Conservation (phyloP, 768 basidiomycete genomes). For the Lactarius vividus region DNA sequence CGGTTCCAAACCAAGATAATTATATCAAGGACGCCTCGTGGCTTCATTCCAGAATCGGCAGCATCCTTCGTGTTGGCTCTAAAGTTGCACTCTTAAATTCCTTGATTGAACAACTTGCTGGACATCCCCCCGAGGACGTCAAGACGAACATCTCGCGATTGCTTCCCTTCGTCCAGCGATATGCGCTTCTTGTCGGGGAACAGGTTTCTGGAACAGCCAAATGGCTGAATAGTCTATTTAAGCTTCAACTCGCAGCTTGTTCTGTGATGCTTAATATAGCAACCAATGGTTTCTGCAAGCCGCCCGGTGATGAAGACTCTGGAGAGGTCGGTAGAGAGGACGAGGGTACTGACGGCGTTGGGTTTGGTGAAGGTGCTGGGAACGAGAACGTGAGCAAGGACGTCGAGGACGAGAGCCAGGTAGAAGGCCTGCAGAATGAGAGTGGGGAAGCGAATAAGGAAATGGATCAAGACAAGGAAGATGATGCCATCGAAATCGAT, state of each 20-base stretch:
- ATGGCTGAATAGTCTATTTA: conserved; percentile 80
- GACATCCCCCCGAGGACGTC: conserved; percentile 35
- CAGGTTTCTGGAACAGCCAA: conserved; percentile 55
- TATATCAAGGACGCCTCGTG: conserved; percentile 52
- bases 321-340: conserved; percentile 48
- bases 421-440: conserved; percentile 85
- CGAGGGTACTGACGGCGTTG: conserved; percentile 63
- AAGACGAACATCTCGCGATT: conserved; percentile 42
- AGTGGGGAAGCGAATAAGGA: conserved; percentile 30
- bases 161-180: conserved; percentile 75
- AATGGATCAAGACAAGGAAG: conserved; percentile 43
- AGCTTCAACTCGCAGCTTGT: conserved; percentile 75
- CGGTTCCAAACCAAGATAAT: conserved; percentile 41
- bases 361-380: conserved; percentile 86
- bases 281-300: conserved; percentile 90
- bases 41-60: conserved; percentile 45
- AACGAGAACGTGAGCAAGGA: conserved; percentile 88
- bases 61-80: conserved; percentile 46
- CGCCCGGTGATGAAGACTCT: conserved; percentile 65
- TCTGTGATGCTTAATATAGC: conserved; percentile 71
- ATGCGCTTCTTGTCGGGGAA: conserved; percentile 52
- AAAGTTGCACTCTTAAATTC: conserved; percentile 43
- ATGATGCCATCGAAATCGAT: conserved; percentile 86
- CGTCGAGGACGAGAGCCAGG: conserved; percentile 94
- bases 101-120: conserved; percentile 41